These are phyloP conservation scores for Erucastrum elatum DNA, from an alignment of 345 rosid species.

Conservation along the genomic window DNA sequence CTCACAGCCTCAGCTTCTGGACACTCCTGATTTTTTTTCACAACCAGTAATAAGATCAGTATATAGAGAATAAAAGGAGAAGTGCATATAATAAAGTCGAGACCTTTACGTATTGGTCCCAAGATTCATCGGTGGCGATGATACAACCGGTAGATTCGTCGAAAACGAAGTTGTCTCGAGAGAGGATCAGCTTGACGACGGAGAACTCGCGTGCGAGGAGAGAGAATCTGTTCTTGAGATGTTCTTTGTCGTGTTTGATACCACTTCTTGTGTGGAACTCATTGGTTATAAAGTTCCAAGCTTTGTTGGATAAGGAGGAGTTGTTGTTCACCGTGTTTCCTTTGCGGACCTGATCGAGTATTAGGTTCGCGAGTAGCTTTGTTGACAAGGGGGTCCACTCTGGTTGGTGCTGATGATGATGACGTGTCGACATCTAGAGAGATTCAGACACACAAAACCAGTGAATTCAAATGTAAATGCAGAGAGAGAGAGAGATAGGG, in stretches of 20 bases:
- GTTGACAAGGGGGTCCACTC: constrained; percentile 50
- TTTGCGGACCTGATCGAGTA: constrained; percentile 49
- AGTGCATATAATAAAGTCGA: background rate
- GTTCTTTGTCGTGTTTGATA: constrained; percentile 49
- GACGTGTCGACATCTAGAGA: constrained; percentile 9
- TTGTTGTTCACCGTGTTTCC: constrained; percentile 44
- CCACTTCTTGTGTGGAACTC: constrained; percentile 46
- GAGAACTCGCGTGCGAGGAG: constrained; percentile 47
- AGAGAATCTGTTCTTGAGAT: constrained; percentile 44
- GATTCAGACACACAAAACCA: background rate
- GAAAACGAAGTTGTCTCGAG: constrained; percentile 43
- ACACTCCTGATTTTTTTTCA: constrained; percentile 40
- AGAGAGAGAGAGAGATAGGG: background rate
- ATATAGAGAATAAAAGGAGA: background rate
- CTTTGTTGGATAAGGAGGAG: constrained; percentile 41
- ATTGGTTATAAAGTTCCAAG: constrained; percentile 47
- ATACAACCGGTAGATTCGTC: constrained; percentile 46
- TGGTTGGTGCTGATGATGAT: constrained; percentile 40
- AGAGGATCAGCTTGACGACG: constrained; percentile 45
- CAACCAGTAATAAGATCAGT: background rate
- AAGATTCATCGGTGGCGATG: constrained; percentile 48
- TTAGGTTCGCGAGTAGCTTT: constrained; percentile 46
- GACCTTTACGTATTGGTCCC: constrained; percentile 50
- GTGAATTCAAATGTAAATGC: background rate
- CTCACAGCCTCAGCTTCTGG: constrained; percentile 56